These are phyloP conservation scores for Lactarius psammicola DNA, from an alignment of 768 basidiomycete species.

Conservation along the genomic window DNA sequence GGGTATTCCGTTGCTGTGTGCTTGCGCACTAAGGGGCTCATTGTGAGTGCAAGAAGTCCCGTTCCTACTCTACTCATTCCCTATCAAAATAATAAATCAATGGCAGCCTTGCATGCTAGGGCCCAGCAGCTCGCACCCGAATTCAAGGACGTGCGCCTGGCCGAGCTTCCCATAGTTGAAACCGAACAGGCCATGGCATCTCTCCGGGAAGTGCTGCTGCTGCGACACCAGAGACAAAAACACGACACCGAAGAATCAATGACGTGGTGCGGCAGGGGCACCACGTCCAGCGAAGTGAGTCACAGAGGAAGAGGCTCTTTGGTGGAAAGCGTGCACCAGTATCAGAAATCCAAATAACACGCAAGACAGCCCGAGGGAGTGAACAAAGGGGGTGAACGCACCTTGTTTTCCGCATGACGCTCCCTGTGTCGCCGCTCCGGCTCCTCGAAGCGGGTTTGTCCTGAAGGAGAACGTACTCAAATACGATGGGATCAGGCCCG, in stretches of 20 bases:
- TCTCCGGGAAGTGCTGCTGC: conserved; percentile 46
- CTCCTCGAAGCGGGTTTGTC: conserved; percentile 72
- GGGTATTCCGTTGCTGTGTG: conserved; percentile 29
- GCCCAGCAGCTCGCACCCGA: conserved; percentile 55
- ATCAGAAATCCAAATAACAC: too few species aligned
- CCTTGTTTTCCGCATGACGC: conserved; percentile 85
- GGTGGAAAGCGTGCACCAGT: too few species aligned
- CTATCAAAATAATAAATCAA: too few species aligned
- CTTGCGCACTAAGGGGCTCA: conserved; percentile 20
- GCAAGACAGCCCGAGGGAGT: background rate
- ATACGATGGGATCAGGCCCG: conserved; percentile 32
- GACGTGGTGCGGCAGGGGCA: too few species aligned
- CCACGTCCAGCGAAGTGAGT: too few species aligned
- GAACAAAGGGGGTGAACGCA: conserved; percentile 32
- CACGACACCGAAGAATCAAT: conserved; percentile 52
- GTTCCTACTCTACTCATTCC: conserved; percentile 1
- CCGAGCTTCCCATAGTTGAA: conserved; percentile 46
- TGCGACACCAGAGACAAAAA: conserved; percentile 61
- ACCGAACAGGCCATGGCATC: conserved; percentile 37
- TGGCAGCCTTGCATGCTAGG: too few species aligned
- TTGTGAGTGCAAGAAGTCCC: conserved; percentile 27
- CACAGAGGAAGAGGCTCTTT: too few species aligned
- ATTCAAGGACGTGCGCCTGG: conserved; percentile 59
- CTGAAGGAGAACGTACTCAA: conserved; percentile 58
- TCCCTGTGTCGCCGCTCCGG: conserved; percentile 81